These are phyloP conservation scores for Viridothelium virens DNA, from an alignment of 495 filamentous ascomycete genomes.

Conservation along the genomic window DNA sequence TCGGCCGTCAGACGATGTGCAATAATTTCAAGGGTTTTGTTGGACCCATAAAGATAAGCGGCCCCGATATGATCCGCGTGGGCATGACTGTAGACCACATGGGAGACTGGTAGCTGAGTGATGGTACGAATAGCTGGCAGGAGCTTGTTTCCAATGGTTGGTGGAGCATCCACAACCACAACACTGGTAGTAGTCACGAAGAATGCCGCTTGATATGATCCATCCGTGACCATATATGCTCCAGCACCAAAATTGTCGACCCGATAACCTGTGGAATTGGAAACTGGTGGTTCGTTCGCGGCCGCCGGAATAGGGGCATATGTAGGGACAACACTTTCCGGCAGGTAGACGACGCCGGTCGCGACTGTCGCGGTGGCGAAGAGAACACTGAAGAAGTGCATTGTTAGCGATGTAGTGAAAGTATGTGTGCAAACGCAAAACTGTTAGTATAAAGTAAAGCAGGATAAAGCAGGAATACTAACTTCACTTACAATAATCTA, in stretches of 20 bases:
- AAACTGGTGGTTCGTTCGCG: slow-evolving; percentile 18
- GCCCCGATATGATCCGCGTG: slow-evolving; percentile 39
- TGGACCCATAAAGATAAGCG: slow-evolving; percentile 27
- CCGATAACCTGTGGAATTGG: slow-evolving; percentile 27
- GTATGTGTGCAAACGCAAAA: background rate
- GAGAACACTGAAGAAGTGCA: background rate
- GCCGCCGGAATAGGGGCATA: slow-evolving; percentile 19
- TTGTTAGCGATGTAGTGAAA: background rate
- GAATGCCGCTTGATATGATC: slow-evolving; percentile 34
- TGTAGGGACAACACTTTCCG: slow-evolving; percentile 5
- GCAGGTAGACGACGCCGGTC: background rate
- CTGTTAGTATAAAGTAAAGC: background rate
- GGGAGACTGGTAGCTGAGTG: slow-evolving; percentile 33
- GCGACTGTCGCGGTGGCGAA: background rate
- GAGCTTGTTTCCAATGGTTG: slow-evolving; percentile 35
- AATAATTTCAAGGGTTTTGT: slow-evolving; percentile 27
- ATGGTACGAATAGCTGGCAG: slow-evolving; percentile 34
- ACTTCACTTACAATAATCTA: background rate
- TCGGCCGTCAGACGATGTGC: slow-evolving; percentile 31
- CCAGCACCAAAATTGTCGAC: slow-evolving; percentile 34
- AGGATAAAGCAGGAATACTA: background rate
- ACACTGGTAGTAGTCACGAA: slow-evolving; percentile 35
- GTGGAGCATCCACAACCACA: slow-evolving; percentile 39
- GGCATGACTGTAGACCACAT: slow-evolving; percentile 38
- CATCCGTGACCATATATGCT: slow-evolving; percentile 38